phyloP scores from a whole-genome alignment of 257 asterid genomes.

The Ilex asprella region DNA sequence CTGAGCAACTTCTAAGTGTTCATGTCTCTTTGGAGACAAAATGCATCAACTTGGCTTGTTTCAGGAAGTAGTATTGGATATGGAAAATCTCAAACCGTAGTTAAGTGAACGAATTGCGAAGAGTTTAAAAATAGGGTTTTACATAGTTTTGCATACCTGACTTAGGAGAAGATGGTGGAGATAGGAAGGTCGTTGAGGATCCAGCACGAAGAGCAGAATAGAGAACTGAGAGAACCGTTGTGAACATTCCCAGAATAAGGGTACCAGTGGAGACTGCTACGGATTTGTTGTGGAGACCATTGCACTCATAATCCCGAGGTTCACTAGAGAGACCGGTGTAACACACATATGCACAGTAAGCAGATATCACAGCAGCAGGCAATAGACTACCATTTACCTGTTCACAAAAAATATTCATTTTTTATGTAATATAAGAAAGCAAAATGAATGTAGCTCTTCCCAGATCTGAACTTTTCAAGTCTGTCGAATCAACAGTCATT shows the following conservation, averaged over 20 bases:
- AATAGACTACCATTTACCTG: slow-evolving; percentile 96
- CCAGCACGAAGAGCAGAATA: slow-evolving; percentile 97
- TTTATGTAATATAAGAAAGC: no score
- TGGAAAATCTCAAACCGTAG: no score
- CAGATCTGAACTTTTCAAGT: no score
- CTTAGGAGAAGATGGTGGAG: slow-evolving; percentile 93
- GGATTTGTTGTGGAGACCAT: slow-evolving; percentile 78
- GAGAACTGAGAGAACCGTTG: slow-evolving; percentile 79
- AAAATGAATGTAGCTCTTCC: no score
- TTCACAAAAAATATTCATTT: slow-evolving; percentile 1
- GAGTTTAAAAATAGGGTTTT: no score
- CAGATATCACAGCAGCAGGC: slow-evolving; percentile 93
- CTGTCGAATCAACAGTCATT: no score
- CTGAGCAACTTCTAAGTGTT: no score
- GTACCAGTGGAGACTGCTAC: slow-evolving; percentile 68
- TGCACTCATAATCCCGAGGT: slow-evolving; percentile 83
- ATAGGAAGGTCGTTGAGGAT: slow-evolving; percentile 82
- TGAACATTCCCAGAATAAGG: slow-evolving; percentile 85
- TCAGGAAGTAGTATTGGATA: no score
- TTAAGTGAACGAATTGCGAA: no score
- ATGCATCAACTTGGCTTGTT: no score
- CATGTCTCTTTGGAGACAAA: no score
- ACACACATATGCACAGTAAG: slow-evolving; percentile 90
- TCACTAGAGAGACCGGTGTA: slow-evolving; percentile 92
- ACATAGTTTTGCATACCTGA: slow-evolving; percentile 42